phyloP scores from a whole-genome alignment of 2,329 filamentous ascomycete genomes.

The Fusarium sp. region DNA sequence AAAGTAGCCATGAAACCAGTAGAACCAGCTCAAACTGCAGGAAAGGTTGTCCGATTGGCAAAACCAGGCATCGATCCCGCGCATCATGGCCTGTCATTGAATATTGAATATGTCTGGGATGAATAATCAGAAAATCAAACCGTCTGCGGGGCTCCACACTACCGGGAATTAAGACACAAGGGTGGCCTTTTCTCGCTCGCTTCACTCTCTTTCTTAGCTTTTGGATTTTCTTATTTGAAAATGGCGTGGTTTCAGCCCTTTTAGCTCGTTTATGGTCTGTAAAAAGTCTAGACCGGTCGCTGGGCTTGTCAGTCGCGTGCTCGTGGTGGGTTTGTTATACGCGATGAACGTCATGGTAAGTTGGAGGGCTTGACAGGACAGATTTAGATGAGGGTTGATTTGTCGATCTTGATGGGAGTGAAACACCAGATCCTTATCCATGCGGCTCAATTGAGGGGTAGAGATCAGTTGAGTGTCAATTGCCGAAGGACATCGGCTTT shows the following conservation, averaged over 20 bases:
- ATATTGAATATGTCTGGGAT: constrained; percentile 51
- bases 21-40: constrained; percentile 1
- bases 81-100: constrained; percentile 26
- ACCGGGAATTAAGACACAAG: constrained; percentile 22
- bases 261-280: not conserved
- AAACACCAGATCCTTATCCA: constrained; percentile 16
- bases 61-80: constrained; percentile 20
- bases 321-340: constrained; percentile 2
- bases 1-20: constrained; percentile 11
- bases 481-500: constrained; percentile 13
- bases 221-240: constrained; percentile 3
- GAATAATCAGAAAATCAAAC: constrained; percentile 49
- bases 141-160: constrained; percentile 15
- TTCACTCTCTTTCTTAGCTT: not conserved
- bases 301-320: constrained; percentile 20
- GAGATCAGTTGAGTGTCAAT: constrained; percentile 19
- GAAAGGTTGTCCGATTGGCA: constrained; percentile 7
- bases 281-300: constrained; percentile 29
- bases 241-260: constrained; percentile 24
- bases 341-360: constrained; percentile 37
- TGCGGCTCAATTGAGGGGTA: constrained; percentile 20
- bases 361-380: constrained; percentile 10
- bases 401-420: constrained; percentile 17
- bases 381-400: constrained; percentile 20
- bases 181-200: not conserved